phyloP scores from a whole-genome alignment of 2,329 filamentous ascomycete genomes.

The Microascus cirrosus region DNA sequence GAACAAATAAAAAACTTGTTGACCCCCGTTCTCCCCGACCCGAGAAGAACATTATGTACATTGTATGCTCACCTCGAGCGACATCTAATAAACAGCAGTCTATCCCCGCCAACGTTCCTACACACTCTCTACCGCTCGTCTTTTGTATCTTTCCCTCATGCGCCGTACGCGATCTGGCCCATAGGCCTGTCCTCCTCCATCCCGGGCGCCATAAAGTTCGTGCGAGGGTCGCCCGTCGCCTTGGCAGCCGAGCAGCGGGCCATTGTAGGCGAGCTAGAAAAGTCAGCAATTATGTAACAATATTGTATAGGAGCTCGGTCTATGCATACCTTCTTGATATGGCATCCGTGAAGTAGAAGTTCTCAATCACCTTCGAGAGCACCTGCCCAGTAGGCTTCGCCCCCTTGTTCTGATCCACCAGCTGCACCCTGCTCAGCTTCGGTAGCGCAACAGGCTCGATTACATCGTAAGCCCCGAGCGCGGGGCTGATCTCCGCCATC shows the following conservation, averaged over 20 bases:
- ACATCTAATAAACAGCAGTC: conserved; percentile 3
- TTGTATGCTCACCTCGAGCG: background rate
- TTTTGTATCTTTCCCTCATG: conserved; percentile 19
- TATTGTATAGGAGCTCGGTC: background rate
- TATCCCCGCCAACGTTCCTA: background rate
- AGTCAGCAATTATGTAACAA: background rate
- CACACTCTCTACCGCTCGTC: background rate
- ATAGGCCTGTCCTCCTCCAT: conserved; percentile 50
- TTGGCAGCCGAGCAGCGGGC: conserved; percentile 92
- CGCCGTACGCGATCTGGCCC: conserved; percentile 50
- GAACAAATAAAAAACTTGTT: background rate
- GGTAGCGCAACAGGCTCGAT: conserved; percentile 69
- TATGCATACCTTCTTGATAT: conserved; percentile 81
- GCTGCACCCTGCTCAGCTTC: conserved; percentile 79
- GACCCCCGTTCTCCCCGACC: background rate
- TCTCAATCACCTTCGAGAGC: conserved; percentile 77
- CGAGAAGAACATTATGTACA: conserved; percentile 5
- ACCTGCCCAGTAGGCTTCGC: conserved; percentile 58
- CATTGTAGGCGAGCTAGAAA: conserved; percentile 87
- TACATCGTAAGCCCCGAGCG: conserved; percentile 80
- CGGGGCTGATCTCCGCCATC: conserved; percentile 90
- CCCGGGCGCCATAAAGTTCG: conserved; percentile 68
- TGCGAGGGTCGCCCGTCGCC: conserved; percentile 66
- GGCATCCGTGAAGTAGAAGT: conserved; percentile 97
- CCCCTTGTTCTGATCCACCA: conserved; percentile 94